Evolutionary conservation across 2,329 filamentous ascomycete species (phyloP).

Genomic region (Diaporthe sp.): DNA sequence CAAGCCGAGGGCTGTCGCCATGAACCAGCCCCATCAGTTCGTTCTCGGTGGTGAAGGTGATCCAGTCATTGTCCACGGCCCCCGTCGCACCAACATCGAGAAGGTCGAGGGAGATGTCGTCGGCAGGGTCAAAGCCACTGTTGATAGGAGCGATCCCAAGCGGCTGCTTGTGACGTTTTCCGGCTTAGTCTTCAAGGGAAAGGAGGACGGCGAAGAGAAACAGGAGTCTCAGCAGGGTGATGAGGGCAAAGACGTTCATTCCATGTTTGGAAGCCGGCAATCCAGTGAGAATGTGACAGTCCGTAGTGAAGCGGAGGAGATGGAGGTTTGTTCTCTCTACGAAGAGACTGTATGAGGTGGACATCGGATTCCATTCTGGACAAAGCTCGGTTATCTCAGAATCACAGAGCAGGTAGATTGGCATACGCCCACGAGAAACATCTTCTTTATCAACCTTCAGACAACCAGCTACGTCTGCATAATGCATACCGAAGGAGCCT

Average conservation of each 20-base stretch:
- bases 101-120: not conserved
- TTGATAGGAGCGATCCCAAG: not conserved
- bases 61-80: slow-evolving; percentile 16
- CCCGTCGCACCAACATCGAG: not conserved
- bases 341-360: not conserved
- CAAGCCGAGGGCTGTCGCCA: not conserved
- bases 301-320: not conserved
- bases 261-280: too few species aligned
- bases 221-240: not conserved
- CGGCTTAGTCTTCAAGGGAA: slow-evolving; percentile 10
- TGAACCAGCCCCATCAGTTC: not conserved
- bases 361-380: not conserved
- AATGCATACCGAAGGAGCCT: not conserved
- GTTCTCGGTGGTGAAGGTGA: not conserved
- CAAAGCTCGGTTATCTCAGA: not conserved
- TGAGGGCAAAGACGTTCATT: not conserved
- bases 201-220: not conserved
- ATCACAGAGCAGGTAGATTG: not conserved
- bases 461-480: not conserved
- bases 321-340: not conserved
- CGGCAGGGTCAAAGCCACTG: not conserved
- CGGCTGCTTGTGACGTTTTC: slow-evolving; percentile 36
- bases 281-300: not conserved
- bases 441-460: too few species aligned
- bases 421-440: not conserved